Evolutionary conservation across 1,284 basidiomycete species (phyloP).

Genomic region (Neolentinus lepideus): DNA sequence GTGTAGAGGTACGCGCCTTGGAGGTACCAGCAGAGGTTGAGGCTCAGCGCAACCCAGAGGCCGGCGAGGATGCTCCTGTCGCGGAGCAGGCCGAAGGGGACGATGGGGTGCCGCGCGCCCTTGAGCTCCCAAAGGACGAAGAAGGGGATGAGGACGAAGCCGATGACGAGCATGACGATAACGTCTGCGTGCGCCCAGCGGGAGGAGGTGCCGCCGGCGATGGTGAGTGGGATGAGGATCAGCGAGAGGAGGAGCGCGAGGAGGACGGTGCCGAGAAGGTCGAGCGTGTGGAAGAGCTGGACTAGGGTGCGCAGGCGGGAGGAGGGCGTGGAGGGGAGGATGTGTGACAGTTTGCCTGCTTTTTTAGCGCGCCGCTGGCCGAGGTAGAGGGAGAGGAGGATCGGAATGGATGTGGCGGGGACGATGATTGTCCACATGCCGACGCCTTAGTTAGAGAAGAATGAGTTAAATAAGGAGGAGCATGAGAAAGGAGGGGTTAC

Average conservation of each 20-base stretch:
- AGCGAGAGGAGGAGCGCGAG: slow-evolving; percentile 23
- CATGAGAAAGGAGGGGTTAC: slow-evolving; percentile 9
- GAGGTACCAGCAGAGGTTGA: slow-evolving; percentile 20
- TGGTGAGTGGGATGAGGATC: slow-evolving; percentile 29
- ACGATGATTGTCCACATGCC: slow-evolving; percentile 35
- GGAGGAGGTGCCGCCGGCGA: slow-evolving; percentile 23
- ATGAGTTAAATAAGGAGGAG: background rate
- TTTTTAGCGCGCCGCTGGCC: slow-evolving; percentile 15
- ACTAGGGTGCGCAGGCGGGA: slow-evolving; percentile 5
- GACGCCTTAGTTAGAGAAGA: slow-evolving; percentile 6
- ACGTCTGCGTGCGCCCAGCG: slow-evolving; percentile 24
- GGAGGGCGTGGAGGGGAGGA: background rate
- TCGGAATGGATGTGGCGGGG: slow-evolving; percentile 23
- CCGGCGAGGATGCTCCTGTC: slow-evolving; percentile 27
- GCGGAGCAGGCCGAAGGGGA: slow-evolving; percentile 27
- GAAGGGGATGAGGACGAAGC: slow-evolving; percentile 23
- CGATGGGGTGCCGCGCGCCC: slow-evolving; percentile 23
- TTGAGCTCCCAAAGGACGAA: slow-evolving; percentile 29
- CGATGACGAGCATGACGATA: slow-evolving; percentile 30
- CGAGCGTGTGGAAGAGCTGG: slow-evolving; percentile 31
- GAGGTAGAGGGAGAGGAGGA: slow-evolving; percentile 21
- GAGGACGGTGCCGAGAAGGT: slow-evolving; percentile 27
- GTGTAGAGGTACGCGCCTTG: slow-evolving; percentile 23
- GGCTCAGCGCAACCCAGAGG: slow-evolving; percentile 24
- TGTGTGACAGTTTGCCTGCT: slow-evolving; percentile 7